Evolutionary conservation across 177 flowering plant species (phyloP), one percentile per base, ranked within the genome.

Genomic region (Vitis hybrid): DNA sequence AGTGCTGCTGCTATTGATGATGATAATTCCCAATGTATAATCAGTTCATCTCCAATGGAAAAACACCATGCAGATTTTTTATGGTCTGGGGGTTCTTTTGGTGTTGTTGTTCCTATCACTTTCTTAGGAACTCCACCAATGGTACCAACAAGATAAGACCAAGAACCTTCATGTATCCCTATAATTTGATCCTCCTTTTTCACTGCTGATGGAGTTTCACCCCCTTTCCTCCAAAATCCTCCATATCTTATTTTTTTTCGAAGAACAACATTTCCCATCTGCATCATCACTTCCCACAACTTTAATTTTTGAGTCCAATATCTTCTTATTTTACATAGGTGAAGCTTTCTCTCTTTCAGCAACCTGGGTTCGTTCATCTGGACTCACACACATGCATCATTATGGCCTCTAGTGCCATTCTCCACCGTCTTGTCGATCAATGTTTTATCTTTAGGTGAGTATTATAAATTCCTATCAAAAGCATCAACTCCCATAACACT

Each of bases 191-290:
- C 94, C 70, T 86, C 92, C 94, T 90, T 82, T 70, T 81, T 88
- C 70, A 95, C 93, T 5, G 81, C 68, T 3, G 70, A 71, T 9
- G 99, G 99, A 55, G 77, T 71, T 70, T 93, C 97, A 29, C 84
- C 93, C 60, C 96, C 92, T 82, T 98, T 85, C 77, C 97, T 88
- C 94, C 96, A 95, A 79, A 95, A 77, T 58, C 99, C 99, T 39
- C 76, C 86, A 53, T 18, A 18, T 18, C 18, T 18, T 18, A 18
- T 18, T 18, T 18, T 18, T 18, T 18, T 18, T 18, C 18, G 18
- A 18, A 18, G 18, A 18, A 18, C 18, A 18, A 18, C 18, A 18
- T 18, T 56, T 56, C 11, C 18, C 2, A 10, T 56, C 8, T 19
- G 18, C 16, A 3, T 1, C 59, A 56, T 5, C 59, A 16, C 59